phyloP scores from a whole-genome alignment of 257 asterid species.

The Gentiana dahurica region DNA sequence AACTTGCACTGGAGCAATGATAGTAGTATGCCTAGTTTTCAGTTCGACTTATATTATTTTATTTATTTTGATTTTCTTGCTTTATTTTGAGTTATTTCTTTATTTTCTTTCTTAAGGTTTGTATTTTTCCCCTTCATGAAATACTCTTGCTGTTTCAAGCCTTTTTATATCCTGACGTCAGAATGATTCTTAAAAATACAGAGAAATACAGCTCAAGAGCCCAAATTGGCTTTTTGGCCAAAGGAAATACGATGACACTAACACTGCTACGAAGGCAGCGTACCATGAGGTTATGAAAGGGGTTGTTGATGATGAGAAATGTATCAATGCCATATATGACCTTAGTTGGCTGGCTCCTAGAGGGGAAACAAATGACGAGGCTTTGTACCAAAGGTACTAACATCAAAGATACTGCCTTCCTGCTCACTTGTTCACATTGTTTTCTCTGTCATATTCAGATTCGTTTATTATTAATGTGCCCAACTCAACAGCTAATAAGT shows the following conservation, averaged over 20 bases:
- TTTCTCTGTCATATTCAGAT: background rate
- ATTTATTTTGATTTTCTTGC: too few species aligned
- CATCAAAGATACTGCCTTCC: background rate
- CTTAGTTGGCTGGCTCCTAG: conserved; percentile 61
- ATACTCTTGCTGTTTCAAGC: background rate
- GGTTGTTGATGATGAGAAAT: conserved; percentile 38
- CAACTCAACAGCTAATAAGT: background rate
- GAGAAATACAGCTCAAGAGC: conserved; percentile 93
- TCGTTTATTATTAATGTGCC: background rate
- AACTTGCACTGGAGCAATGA: too few species aligned
- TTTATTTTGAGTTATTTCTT: too few species aligned
- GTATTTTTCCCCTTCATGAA: too few species aligned
- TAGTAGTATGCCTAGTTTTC: too few species aligned
- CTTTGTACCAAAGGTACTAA: conserved; percentile 64
- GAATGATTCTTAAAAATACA: conserved; percentile 17
- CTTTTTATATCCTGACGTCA: too few species aligned
- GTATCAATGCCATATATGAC: conserved; percentile 39
- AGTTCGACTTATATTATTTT: too few species aligned
- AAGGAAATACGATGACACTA: conserved; percentile 66
- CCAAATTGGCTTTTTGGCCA: conserved; percentile 99
- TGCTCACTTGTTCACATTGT: background rate
- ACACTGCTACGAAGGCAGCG: conserved; percentile 37
- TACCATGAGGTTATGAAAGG: conserved; percentile 36
- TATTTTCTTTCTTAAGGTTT: too few species aligned
- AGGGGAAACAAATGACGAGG: conserved; percentile 66